Evolutionary conservation across 2,329 filamentous ascomycete genomes (phyloP).

Genomic region (Xylaria multiplex): DNA sequence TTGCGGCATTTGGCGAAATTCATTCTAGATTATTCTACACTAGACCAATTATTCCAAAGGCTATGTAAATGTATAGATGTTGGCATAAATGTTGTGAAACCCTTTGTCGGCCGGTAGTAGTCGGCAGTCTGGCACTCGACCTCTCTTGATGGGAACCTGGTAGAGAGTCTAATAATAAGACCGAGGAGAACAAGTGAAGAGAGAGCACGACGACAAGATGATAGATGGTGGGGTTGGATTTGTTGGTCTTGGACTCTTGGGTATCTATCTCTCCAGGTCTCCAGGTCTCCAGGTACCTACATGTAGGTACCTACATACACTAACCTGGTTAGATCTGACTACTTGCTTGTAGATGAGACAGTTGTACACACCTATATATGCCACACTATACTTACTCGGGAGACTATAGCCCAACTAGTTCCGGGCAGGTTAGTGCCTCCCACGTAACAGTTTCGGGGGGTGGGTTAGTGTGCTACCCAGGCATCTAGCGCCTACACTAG

Average conservation of each 20-base stretch:
- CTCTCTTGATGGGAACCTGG: background rate
- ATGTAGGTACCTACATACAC: too few relatives aligned
- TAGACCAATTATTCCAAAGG: background rate
- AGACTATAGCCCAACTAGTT: conserved; percentile 15
- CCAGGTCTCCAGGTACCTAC: background rate
- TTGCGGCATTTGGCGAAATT: conserved; percentile 32
- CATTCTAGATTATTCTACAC: conserved; percentile 31
- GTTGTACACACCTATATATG: too few relatives aligned
- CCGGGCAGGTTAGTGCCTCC: conserved; percentile 15
- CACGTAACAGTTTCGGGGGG: conserved; percentile 17
- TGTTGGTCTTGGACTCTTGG: conserved; percentile 9
- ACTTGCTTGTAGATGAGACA: too few relatives aligned
- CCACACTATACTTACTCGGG: too few relatives aligned
- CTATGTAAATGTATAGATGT: conserved; percentile 2
- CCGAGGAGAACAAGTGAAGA: conserved; percentile 18
- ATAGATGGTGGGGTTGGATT: conserved; percentile 12
- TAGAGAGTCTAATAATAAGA: conserved; percentile 15
- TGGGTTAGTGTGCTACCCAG: conserved; percentile 3
- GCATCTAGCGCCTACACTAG: too few relatives aligned
- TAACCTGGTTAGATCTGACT: too few relatives aligned
- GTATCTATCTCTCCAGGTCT: background rate
- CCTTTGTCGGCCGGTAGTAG: background rate
- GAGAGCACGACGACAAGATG: conserved; percentile 8
- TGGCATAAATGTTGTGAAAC: conserved; percentile 29
- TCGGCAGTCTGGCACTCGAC: too few relatives aligned